Percentiles rank a stretch among this genome's conserved stretches.
Conservation (phyloP, 2,329 filamentous ascomycete genomes). For the Sporothrix pseudoabietina region DNA sequence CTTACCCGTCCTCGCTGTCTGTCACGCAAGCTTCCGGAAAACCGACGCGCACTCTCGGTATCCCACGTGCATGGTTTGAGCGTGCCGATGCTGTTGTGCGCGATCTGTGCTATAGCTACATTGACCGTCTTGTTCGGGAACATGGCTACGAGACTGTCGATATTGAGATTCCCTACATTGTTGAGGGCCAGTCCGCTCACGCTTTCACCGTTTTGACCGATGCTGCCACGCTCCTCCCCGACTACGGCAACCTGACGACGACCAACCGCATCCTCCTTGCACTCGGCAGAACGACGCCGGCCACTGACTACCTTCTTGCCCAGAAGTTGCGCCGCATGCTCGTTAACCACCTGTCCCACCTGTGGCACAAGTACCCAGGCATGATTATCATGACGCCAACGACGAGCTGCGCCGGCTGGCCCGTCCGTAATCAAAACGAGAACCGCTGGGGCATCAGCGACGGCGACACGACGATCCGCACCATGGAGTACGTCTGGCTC, state of each 20-base stretch:
- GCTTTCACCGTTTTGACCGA: constrained; percentile 73
- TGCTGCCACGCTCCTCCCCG: constrained; percentile 49
- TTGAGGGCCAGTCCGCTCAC: constrained; percentile 71
- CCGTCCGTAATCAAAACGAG: constrained; percentile 45
- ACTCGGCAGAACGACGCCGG: constrained; percentile 62
- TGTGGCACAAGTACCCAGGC: constrained; percentile 67
- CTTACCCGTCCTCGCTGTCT: constrained; percentile 17
- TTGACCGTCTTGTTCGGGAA: constrained; percentile 57
- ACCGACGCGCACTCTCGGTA: constrained; percentile 58
- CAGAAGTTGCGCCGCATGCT: constrained; percentile 70
- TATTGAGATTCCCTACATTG: constrained; percentile 59
- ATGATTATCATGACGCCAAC: constrained; percentile 73
- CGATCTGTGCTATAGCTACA: constrained; percentile 45
- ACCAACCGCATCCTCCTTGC: constrained; percentile 68
- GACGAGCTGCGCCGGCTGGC: constrained; percentile 54
- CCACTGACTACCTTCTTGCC: constrained; percentile 67
- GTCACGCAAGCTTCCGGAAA: not conserved
- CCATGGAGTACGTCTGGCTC: constrained; percentile 56
- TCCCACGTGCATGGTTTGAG: constrained; percentile 66
- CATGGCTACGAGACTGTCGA: constrained; percentile 58
- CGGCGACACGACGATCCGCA: constrained; percentile 50
- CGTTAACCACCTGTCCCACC: constrained; percentile 69
- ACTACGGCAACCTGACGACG: constrained; percentile 53
- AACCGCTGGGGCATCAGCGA: constrained; percentile 49
- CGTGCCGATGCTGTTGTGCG: constrained; percentile 48